Evolutionary conservation across 495 filamentous ascomycete species (phyloP).

Genomic region (Lasiosphaeria ovina): DNA sequence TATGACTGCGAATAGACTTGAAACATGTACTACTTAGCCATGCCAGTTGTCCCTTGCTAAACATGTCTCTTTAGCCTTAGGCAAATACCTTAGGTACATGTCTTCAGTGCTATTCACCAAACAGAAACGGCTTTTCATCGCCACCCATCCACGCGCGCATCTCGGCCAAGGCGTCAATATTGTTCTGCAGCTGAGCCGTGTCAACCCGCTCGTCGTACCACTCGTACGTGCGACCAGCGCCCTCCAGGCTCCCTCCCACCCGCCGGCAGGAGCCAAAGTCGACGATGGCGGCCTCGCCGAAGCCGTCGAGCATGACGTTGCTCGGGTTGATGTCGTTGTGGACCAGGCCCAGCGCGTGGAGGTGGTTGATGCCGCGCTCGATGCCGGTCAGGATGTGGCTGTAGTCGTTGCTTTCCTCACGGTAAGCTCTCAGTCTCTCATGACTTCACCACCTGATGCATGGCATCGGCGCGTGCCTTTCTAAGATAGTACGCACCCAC

Average conservation of each 20-base stretch:
- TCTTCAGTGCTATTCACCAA: neutral
- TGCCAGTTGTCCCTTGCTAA: too few relatives aligned
- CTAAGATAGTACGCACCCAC: too few relatives aligned
- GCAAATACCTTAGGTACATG: too few relatives aligned
- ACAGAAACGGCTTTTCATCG: neutral
- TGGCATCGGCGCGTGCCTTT: too few relatives aligned
- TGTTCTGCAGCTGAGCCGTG: neutral
- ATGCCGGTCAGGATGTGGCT: neutral
- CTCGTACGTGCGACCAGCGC: neutral
- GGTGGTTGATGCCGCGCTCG: conserved; percentile 23
- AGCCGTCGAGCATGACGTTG: conserved; percentile 39
- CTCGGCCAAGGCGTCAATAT: conserved; percentile 6
- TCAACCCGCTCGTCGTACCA: conserved; percentile 6
- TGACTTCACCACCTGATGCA: too few relatives aligned
- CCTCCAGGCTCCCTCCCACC: conserved; percentile 5
- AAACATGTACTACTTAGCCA: too few relatives aligned
- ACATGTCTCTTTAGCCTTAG: too few relatives aligned
- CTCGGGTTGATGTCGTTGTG: conserved; percentile 42
- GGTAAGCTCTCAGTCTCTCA: too few relatives aligned
- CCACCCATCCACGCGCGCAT: conserved; percentile 2
- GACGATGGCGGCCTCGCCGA: conserved; percentile 18
- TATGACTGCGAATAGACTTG: too few relatives aligned
- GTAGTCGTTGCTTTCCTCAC: too few relatives aligned
- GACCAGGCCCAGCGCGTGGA: conserved; percentile 36
- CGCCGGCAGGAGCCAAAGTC: conserved; percentile 16